Base-by-base conservation (phyloP, 345 rosid genomes). In the Arabis hirsuta region DNA sequence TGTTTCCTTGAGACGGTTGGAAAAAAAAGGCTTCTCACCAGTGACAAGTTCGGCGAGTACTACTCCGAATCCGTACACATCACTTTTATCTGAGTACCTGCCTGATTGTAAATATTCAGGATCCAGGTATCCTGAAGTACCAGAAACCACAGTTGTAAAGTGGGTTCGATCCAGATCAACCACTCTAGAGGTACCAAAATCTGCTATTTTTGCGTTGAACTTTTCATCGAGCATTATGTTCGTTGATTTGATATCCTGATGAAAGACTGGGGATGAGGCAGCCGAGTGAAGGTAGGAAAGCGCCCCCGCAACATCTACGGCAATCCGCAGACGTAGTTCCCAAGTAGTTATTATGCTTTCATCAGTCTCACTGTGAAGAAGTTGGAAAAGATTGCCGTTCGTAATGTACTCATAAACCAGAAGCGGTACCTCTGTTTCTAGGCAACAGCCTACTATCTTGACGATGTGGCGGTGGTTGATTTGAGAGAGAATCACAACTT, bases 141-240 rank as follows among this genome's bases (percentile, higher is more conserved):
- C 53, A 3, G 52, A 26, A 44, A 62, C 66, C 27, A 62, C 26
- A 0, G 66, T 44, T 5, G 66, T 62, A 13, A 61, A 24, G 65
- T 61, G 52, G 2, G 65, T 61, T 2, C 44, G 65, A 61, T 61
- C 65, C 27, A 61, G 39, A 1, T 38, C 44, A 8, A 71, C 82
- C 4, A 82, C 65, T 68, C 87, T 83, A 2, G 87, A 83, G 2
- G 82, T 75, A 22, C 87, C 85, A 0, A 85, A 85, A 65, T 85
- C 87, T 0, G 85, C 65, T 39, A 83, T 56, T 9, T 64, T 64
- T 8, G 57, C 57, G 16, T 16, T 10, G 22, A 31, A 48, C 8
- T 64, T 64, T 0, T 61, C 65, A 22, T 60, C 51, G 31, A 60
- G 22, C 47, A 60, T 39, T 5, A 60, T 39, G 20, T 48, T 64